Evolutionary conservation across 1,139 yeast genomes (phyloP), one percentile per base, ranked within the genome.

Genomic region (Yamadazyma friedrichii): DNA sequence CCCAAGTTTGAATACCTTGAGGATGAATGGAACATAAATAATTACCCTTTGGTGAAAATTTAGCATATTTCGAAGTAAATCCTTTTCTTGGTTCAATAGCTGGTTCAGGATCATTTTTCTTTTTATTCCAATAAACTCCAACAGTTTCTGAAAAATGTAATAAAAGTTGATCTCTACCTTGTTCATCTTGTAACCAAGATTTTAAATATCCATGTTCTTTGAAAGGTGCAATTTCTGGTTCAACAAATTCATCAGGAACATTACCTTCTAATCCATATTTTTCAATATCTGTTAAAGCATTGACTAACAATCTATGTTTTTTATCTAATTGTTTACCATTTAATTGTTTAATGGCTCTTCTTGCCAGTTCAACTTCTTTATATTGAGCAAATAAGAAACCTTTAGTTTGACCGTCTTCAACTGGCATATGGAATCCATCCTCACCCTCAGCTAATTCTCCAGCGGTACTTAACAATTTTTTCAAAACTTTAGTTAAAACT

Each of bases 1-100:
- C 98, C 95, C 98, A 93, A 29, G 94, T 78, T 63, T 89, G 95
- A 43, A 89, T 82, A 72, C 98, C 98, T 67, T 88, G 96, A 42
- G 91, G 89, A 64, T 93, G 97, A 58, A 89, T 77, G 2, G 97
- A 84, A 55, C 88, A 82, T 52, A 93, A 70, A 58, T 80, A 91
- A 20, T 94, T 84, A 64, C 99, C 99, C 66, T 83, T 82, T 56
- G 98, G 96, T 40, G 98, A 89, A 74, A 91, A 93, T 61, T 84
- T 84, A 55, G 91, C 87, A 53, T 82, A 87, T 50, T 88, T 84
- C 45, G 89, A 83, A 40, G 97, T 89, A 84, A 95, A 88, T 48
- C 84, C 83, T 52, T 76, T 73, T 68, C 91, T 78, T 54, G 95
- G 86, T 55, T 85, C 89, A 47, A 86, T 79, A 30, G 75, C 91